Evolutionary conservation across 192 early-diverging fungal genomes (phyloP).

Genomic region (Podila verticillata): DNA sequence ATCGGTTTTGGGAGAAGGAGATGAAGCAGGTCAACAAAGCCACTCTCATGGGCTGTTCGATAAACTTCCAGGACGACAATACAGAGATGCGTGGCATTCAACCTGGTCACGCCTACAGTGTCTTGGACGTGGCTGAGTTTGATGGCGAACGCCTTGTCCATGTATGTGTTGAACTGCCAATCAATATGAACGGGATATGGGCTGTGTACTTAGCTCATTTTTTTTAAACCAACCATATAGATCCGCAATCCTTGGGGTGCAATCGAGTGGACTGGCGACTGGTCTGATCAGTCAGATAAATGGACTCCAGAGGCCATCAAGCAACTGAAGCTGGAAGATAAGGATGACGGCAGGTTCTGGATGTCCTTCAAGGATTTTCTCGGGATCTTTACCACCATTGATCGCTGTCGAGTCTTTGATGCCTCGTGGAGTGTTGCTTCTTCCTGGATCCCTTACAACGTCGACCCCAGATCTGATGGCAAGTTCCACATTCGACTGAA

Average conservation of each 20-base stretch:
- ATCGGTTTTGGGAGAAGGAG: constrained; percentile 66
- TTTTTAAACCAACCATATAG: too few species aligned
- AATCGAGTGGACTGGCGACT: constrained; percentile 61
- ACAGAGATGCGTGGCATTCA: constrained; percentile 45
- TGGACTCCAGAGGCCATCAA: constrained; percentile 49
- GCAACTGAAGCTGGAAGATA: constrained; percentile 29
- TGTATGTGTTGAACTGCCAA: constrained; percentile 10
- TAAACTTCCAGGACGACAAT: constrained; percentile 31
- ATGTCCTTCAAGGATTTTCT: constrained; percentile 51
- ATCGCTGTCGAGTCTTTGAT: constrained; percentile 45
- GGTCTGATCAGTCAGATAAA: constrained; percentile 50
- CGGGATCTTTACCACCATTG: constrained; percentile 39
- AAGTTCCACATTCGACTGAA: constrained; percentile 34
- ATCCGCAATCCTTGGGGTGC: constrained; percentile 65
- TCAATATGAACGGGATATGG: background rate
- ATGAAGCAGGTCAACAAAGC: constrained; percentile 54
- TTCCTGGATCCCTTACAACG: constrained; percentile 52
- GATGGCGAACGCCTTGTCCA: constrained; percentile 52
- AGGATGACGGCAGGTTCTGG: constrained; percentile 52
- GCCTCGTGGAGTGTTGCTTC: constrained; percentile 44
- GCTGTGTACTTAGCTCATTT: too few species aligned
- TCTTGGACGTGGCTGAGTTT: constrained; percentile 55
- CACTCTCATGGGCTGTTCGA: constrained; percentile 52
- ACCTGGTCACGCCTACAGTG: constrained; percentile 60
- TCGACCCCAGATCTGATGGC: constrained; percentile 41